Evolutionary conservation across 768 basidiomycete genomes (phyloP), one percentile per base, ranked within the genome.

Genomic region (Dioszegia aurantiaca): DNA sequence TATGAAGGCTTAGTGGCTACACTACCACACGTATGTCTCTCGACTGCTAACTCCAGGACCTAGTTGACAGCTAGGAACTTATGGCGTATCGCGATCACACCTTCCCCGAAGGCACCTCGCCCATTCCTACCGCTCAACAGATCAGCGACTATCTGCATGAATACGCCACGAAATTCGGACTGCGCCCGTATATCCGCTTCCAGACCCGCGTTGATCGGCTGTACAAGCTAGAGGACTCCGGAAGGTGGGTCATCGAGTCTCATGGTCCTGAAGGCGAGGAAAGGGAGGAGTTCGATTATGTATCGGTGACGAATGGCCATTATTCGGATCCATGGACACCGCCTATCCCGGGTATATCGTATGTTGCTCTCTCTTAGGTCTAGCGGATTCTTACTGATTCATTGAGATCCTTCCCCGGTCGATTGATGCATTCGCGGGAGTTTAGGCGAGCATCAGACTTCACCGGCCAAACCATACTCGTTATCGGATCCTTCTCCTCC

Each of bases 91-190:
- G 74, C 33, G 63, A 65, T n/a, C 39, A 31, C n/a, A 58, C 64
- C 16, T 72, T 70, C 46, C 60, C 64, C 1, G 56, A 59, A 1
- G 53, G 52, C 16, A 58, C 56, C 8, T 55, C 63, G 1, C 49
- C 64, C 23, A 72, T 76, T 36, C 72, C 74, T 1, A 48, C 47
- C 6, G 26, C 28, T 40, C 87, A 87, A 1, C 62, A 79, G 0
- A 77, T 78, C 6, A 81, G 83, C 41, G 64, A 79, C 17, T 94
- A 94, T 73, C 79, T 93, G 9, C 78, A 84, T 48, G 76, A 80
- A 3, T 95, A 86, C 69, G 82, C 88, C 0, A 68, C 78, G 2
- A 80, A 82, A 51, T 89, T 87, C 69, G 68, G 81, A 21, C 80
- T 95, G 21, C 64, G 71, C 1, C 77, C 80, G 19, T 79, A 86